These are phyloP conservation scores for Nicotiana undulata DNA, from an alignment of 257 asterid genomes.

Conservation along the genomic window DNA sequence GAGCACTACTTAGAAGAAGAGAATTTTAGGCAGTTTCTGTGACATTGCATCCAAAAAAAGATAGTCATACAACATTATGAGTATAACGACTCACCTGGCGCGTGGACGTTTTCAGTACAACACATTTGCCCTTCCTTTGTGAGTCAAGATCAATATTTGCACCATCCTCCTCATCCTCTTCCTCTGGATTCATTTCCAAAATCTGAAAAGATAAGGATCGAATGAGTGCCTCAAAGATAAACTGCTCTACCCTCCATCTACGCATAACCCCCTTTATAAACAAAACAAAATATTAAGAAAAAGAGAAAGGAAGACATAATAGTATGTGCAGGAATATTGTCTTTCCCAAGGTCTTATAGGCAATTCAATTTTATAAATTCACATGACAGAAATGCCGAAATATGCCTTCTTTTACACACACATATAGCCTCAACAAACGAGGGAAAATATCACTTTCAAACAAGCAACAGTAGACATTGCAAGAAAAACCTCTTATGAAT, in stretches of 20 bases:
- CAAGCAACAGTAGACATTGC: background rate
- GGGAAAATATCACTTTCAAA: background rate
- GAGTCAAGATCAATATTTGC: conserved; percentile 96
- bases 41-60: background rate
- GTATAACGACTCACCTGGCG: conserved; percentile 59
- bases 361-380: background rate
- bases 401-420: background rate
- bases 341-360: background rate
- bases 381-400: background rate
- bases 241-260: background rate
- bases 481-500: background rate
- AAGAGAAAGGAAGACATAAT: background rate
- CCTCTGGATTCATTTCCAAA: conserved; percentile 98
- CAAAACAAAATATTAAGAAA: background rate
- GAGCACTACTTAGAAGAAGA: background rate
- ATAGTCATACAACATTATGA: background rate
- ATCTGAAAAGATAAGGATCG: conserved; percentile 32
- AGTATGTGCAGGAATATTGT: background rate
- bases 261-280: background rate
- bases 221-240: background rate
- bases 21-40: background rate
- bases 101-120: conserved; percentile 90
- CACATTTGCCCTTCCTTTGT: conserved; percentile 95
- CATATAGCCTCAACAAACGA: background rate
- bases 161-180: conserved; percentile 98